Evolutionary conservation across 805 yeast species (phyloP).

Genomic region (Yamadazyma philogaea): DNA sequence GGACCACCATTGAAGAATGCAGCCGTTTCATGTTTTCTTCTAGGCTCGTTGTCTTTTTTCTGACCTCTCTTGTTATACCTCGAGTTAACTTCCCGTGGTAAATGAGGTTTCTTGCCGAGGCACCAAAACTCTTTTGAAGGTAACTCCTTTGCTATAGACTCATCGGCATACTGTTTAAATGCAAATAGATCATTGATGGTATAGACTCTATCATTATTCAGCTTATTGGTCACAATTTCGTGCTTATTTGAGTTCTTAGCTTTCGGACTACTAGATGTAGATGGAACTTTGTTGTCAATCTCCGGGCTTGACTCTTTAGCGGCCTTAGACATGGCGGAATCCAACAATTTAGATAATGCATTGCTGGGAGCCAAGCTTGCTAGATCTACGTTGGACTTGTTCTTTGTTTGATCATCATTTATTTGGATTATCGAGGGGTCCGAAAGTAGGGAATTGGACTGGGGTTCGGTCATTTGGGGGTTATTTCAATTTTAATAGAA

Average conservation of each 20-base stretch:
- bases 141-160: constrained; percentile 1
- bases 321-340: constrained; percentile 47
- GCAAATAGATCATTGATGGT: constrained; percentile 12
- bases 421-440: constrained; percentile 33
- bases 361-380: constrained; percentile 6
- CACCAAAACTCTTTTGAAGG: constrained; percentile 18
- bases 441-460: constrained; percentile 21
- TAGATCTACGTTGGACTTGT: background rate
- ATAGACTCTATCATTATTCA: constrained; percentile 10
- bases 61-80: constrained; percentile 11
- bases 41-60: constrained; percentile 10
- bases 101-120: constrained; percentile 2
- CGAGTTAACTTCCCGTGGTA: constrained; percentile 11
- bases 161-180: constrained; percentile 4
- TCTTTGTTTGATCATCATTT: background rate
- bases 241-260: constrained; percentile 37
- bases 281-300: constrained; percentile 14
- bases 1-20: constrained; percentile 2
- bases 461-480: constrained; percentile 7
- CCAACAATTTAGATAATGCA: constrained; percentile 41
- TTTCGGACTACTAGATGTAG: constrained; percentile 26
- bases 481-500: too few relatives aligned
- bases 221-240: constrained; percentile 16
- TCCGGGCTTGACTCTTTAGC: constrained; percentile 44
- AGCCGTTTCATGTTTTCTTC: background rate